Conservation (phyloP, 2,329 filamentous ascomycete species). For the Aspergillus ibericus region DNA sequence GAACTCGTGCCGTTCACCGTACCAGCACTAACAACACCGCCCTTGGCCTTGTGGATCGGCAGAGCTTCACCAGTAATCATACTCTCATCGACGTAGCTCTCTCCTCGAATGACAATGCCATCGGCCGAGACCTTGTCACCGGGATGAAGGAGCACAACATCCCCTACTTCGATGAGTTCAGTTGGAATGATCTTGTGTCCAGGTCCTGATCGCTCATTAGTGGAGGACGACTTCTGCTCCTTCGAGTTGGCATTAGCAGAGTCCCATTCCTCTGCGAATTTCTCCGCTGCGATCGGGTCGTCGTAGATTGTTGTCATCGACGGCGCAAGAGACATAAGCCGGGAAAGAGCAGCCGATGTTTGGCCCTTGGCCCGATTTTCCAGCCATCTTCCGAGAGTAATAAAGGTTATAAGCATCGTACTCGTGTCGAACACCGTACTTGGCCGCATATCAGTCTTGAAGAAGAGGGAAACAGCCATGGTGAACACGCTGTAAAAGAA, state of each 20-base stretch:
- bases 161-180: conserved; percentile 88
- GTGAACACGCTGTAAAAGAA: conserved; percentile 92
- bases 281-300: conserved; percentile 90
- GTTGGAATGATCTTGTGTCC: conserved; percentile 88
- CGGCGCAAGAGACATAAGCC: conserved; percentile 91
- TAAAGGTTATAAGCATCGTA: conserved; percentile 97
- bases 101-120: conserved; percentile 79
- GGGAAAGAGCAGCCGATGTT: conserved; percentile 88
- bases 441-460: conserved; percentile 75
- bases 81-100: conserved; percentile 93
- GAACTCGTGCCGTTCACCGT: conserved; percentile 94
- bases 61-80: conserved; percentile 99
- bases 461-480: conserved; percentile 77
- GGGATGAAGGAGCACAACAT: conserved; percentile 87
- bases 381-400: conserved; percentile 83
- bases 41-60: conserved; percentile 86
- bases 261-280: conserved; percentile 79
- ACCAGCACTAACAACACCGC: conserved; percentile 78
- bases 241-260: conserved; percentile 8
- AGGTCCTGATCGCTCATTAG: conserved; percentile 45
- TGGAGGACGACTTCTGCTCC: conserved; percentile 13
- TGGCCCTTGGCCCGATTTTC: conserved; percentile 96
- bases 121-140: conserved; percentile 97
- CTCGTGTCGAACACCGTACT: conserved; percentile 95
- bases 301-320: conserved; percentile 97